Conservation (phyloP, 768 basidiomycete species). For the Mycena amicta region DNA sequence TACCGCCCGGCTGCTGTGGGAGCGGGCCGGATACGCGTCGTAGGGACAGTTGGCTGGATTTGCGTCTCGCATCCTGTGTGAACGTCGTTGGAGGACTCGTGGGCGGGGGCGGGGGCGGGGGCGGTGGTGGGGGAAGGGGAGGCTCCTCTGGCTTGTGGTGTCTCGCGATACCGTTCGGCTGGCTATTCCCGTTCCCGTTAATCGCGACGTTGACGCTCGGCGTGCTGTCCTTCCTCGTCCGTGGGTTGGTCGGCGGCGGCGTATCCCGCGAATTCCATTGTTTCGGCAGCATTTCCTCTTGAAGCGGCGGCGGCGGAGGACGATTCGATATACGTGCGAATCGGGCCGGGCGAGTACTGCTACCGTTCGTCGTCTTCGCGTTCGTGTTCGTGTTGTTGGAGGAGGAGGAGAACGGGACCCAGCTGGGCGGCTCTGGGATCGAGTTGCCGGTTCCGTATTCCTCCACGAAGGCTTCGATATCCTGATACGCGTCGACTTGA, state of each 20-base stretch:
- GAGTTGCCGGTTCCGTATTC: slow-evolving; percentile 85
- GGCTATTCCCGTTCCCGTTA: not conserved
- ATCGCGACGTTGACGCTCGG: slow-evolving; percentile 7
- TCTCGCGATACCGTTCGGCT: not conserved
- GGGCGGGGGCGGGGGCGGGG: not conserved
- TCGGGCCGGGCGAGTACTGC: slow-evolving; percentile 50
- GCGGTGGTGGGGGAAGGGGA: not conserved
- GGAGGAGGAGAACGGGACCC: slow-evolving; percentile 41
- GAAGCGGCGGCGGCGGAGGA: not conserved
- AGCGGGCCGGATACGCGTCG: slow-evolving; percentile 19
- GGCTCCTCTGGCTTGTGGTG: not conserved
- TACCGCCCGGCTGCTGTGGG: slow-evolving; percentile 14
- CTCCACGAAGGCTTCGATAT: slow-evolving; percentile 86
- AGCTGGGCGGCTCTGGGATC: slow-evolving; percentile 85
- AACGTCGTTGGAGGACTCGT: not conserved
- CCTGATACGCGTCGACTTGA: slow-evolving; percentile 80
- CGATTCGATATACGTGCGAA: slow-evolving; percentile 34
- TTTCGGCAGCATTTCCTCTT: not conserved
- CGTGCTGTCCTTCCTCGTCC: slow-evolving; percentile 18
- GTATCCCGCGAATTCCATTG: not conserved
- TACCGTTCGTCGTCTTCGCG: not conserved
- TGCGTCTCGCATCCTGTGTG: not conserved
- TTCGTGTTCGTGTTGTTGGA: not conserved
- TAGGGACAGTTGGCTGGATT: not conserved
- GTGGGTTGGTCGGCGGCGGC: too few species aligned